Percentiles rank a stretch among this genome's conserved stretches.
Conservation (phyloP, 2,329 filamentous ascomycete species). For the Xylariales sp. region DNA sequence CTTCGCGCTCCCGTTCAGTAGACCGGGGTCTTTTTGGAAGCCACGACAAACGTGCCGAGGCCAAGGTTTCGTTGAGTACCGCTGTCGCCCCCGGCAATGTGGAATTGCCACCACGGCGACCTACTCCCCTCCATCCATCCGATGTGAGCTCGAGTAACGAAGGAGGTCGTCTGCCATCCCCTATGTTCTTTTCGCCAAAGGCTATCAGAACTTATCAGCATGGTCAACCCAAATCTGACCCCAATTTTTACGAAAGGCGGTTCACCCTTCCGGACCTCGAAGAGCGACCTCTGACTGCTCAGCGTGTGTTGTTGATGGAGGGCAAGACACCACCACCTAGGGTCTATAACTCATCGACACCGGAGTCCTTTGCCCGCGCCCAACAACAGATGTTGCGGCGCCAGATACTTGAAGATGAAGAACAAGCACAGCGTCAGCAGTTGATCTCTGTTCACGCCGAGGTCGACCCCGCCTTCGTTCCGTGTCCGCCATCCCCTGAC, state of each 20-base stretch:
- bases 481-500: conserved; percentile 43
- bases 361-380: conserved; percentile 34
- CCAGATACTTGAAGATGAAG: conserved; percentile 29
- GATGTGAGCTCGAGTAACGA: conserved; percentile 29
- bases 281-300: conserved; percentile 44
- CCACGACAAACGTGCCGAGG: conserved; percentile 58
- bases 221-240: conserved; percentile 39
- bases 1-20: conserved; percentile 55
- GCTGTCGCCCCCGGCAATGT: conserved; percentile 57
- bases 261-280: conserved; percentile 31
- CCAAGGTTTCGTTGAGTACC: conserved; percentile 60
- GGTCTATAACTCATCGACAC: conserved; percentile 32
- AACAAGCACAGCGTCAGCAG: conserved; percentile 24
- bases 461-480: conserved; percentile 25
- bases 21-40: conserved; percentile 57
- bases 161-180: conserved; percentile 28
- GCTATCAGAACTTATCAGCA: conserved; percentile 37
- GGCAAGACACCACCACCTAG: conserved; percentile 30
- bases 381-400: conserved; percentile 28
- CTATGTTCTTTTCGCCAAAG: conserved; percentile 34
- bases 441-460: conserved; percentile 15
- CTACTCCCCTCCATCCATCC: conserved; percentile 41
- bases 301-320: conserved; percentile 36
- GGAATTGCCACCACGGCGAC: conserved; percentile 41
- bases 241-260: conserved; percentile 32